These are phyloP conservation scores for Rutstroemia sp. DNA, from an alignment of 2,329 filamentous ascomycete genomes.

Conservation along the genomic window DNA sequence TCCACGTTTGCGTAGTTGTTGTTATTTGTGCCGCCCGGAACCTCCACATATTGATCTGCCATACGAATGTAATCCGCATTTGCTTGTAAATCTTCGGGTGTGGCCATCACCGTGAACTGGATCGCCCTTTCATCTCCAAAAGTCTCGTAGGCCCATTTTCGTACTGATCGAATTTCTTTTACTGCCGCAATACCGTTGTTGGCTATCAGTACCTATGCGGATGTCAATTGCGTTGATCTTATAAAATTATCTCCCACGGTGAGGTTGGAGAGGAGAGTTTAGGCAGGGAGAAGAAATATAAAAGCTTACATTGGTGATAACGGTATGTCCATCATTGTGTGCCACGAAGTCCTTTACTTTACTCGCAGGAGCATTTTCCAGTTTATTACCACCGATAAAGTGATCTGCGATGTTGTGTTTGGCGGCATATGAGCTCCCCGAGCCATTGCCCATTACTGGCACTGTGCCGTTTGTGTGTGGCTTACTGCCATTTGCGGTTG, in stretches of 20 bases:
- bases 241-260: not conserved
- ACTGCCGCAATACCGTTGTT: slow-evolving; percentile 99
- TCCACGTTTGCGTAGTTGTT: slow-evolving; percentile 99
- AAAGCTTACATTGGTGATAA: slow-evolving; percentile 80
- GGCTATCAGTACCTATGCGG: slow-evolving; percentile 79
- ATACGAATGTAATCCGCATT: slow-evolving; percentile 99
- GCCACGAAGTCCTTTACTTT: slow-evolving; percentile 96
- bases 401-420: slow-evolving; percentile 80
- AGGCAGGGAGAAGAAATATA: not conserved
- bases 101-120: slow-evolving; percentile 99
- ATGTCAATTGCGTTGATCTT: not conserved
- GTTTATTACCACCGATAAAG: slow-evolving; percentile 91
- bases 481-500: slow-evolving; percentile 30
- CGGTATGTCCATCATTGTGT: slow-evolving; percentile 84
- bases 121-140: slow-evolving; percentile 98
- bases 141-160: slow-evolving; percentile 99
- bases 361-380: slow-evolving; percentile 73
- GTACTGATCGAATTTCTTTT: slow-evolving; percentile 97
- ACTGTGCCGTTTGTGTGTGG: slow-evolving; percentile 33
- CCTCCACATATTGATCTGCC: slow-evolving; percentile 99
- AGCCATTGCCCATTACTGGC: slow-evolving; percentile 46
- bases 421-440: slow-evolving; percentile 63
- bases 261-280: not conserved
- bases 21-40: slow-evolving; percentile 98
- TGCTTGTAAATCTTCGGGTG: slow-evolving; percentile 91